Evolutionary conservation across 305 asterid species (phyloP).

Genomic region (Andrographis paniculata): DNA sequence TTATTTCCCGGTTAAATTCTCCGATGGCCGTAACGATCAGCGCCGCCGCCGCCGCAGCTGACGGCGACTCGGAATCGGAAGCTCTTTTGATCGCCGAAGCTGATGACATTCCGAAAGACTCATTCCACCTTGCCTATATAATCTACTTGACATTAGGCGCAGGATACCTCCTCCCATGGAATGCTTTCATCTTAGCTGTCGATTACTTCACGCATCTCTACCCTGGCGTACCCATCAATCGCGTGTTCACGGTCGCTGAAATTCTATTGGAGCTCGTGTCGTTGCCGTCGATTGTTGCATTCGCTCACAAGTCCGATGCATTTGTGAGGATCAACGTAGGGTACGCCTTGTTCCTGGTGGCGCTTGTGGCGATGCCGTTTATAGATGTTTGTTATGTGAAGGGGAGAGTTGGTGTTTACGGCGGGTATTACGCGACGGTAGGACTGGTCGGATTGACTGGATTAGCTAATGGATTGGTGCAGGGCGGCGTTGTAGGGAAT

Average conservation of each 20-base stretch:
- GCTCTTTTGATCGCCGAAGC: no score
- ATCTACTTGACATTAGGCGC: slow-evolving; percentile 76
- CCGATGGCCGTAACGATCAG: no score
- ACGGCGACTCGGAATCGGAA: no score
- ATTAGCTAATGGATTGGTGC: slow-evolving; percentile 84
- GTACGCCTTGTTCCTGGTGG: slow-evolving; percentile 40
- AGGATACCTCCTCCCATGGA: slow-evolving; percentile 93
- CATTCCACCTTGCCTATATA: slow-evolving; percentile 74
- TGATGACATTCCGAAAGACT: slow-evolving; percentile 48
- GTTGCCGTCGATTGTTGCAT: slow-evolving; percentile 43
- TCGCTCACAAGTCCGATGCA: slow-evolving; percentile 50
- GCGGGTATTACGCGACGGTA: slow-evolving; percentile 58
- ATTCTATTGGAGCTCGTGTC: slow-evolving; percentile 54
- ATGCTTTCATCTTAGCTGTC: slow-evolving; percentile 95
- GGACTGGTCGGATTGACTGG: slow-evolving; percentile 56
- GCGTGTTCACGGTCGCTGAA: slow-evolving; percentile 61
- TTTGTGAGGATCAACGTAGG: slow-evolving; percentile 65
- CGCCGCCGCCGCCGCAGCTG: no score
- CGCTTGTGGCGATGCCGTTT: slow-evolving; percentile 65
- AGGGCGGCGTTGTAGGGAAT: slow-evolving; percentile 77
- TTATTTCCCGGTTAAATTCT: no score
- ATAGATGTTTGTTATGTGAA: slow-evolving; percentile 63
- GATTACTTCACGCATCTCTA: slow-evolving; percentile 86
- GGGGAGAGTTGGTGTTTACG: slow-evolving; percentile 62
- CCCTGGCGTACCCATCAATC: slow-evolving; percentile 70